Conservation (phyloP, 768 basidiomycete genomes). For the Rhodosporidiobolus odoratus region DNA sequence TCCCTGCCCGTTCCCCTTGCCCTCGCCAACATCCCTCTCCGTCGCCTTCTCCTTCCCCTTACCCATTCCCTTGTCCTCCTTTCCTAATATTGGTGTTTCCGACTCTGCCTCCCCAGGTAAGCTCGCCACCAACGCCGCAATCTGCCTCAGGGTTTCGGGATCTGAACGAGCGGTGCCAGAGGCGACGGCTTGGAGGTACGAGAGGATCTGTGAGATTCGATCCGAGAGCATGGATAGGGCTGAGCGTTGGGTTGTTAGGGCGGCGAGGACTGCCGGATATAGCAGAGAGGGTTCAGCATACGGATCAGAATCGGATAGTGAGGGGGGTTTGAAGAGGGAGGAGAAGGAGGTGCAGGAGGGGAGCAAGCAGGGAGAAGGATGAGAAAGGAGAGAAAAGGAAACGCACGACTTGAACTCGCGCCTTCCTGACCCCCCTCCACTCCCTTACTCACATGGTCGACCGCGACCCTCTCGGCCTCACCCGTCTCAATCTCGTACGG, state of each 20-base stretch:
- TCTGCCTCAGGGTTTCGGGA: conserved; percentile 71
- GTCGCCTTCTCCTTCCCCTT: no score
- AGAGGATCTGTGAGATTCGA: conserved; percentile 75
- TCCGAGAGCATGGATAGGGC: conserved; percentile 96
- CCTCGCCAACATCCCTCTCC: background rate
- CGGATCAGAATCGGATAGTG: no score
- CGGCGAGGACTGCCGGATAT: conserved; percentile 69
- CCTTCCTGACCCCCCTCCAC: conserved; percentile 58
- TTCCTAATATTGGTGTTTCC: no score
- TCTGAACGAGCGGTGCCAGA: conserved; percentile 70
- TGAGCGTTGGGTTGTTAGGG: conserved; percentile 83
- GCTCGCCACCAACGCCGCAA: conserved; percentile 79
- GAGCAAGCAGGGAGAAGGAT: background rate
- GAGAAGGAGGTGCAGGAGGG: background rate
- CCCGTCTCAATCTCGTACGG: conserved; percentile 91
- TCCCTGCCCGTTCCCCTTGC: background rate
- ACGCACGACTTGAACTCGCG: conserved; percentile 59
- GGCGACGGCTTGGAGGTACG: conserved; percentile 61
- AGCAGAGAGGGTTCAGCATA: no score
- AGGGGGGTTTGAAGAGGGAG: background rate
- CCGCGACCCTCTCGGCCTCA: conserved; percentile 96
- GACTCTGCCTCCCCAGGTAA: background rate
- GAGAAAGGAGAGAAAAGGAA: background rate
- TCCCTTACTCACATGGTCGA: conserved; percentile 73
- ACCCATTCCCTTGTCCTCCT: no score